These are phyloP conservation scores for Verticillium dahliae DNA, from an alignment of 2,329 filamentous ascomycete genomes.

Conservation along the genomic window DNA sequence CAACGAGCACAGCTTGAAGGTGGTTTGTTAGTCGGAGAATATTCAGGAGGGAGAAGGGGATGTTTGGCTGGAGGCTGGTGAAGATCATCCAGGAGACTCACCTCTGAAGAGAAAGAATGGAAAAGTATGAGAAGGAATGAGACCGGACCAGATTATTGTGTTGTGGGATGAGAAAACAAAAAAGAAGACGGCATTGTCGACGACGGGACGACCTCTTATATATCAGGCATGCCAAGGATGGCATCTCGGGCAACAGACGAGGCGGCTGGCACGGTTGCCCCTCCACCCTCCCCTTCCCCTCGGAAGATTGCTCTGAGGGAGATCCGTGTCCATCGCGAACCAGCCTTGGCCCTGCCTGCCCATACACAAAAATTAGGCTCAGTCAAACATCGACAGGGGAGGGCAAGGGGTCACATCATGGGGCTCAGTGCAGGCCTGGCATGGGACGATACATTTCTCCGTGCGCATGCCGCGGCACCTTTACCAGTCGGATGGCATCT, in stretches of 20 bases:
- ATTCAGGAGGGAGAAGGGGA: neutral
- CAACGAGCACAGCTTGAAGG: slow-evolving; percentile 39
- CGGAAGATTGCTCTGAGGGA: neutral
- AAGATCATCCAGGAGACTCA: slow-evolving; percentile 16
- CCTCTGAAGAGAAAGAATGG: slow-evolving; percentile 41
- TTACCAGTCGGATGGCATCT: neutral
- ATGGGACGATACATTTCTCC: neutral
- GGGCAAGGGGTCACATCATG: neutral
- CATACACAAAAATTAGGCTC: neutral
- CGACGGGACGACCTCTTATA: slow-evolving; percentile 28
- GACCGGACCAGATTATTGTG: slow-evolving; percentile 23
- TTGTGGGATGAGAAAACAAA: slow-evolving; percentile 22
- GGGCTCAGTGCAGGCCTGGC: neutral
- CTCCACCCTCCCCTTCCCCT: neutral
- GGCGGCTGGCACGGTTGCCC: neutral
- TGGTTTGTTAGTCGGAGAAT: slow-evolving; percentile 13
- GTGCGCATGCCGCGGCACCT: neutral
- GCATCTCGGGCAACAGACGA: neutral
- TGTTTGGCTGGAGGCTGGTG: neutral
- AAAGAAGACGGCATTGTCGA: slow-evolving; percentile 13
- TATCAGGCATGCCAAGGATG: slow-evolving; percentile 14
- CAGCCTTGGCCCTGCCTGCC: neutral
- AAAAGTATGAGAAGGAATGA: slow-evolving; percentile 30
- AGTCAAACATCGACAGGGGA: neutral
- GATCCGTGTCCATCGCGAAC: neutral